A percentile compares a stretch with the other conserved stretches of the same genome.
Conservation (phyloP, 495 filamentous ascomycete species). For the Aspergillus affinis region DNA sequence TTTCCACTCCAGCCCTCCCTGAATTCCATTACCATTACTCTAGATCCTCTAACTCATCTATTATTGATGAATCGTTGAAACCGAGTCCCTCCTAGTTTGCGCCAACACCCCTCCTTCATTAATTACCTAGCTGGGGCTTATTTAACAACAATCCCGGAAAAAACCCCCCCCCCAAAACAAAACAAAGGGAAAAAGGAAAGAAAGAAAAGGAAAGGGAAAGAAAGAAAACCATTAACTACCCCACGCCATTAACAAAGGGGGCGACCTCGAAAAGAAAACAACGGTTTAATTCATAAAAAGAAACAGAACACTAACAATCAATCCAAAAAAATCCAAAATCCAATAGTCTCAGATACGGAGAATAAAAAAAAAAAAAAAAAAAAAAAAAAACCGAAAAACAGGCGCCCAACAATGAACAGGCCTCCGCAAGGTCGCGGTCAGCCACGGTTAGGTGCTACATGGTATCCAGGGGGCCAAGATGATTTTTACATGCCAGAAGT, state of each 20-base stretch:
- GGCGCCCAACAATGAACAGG: slow-evolving; percentile 34
- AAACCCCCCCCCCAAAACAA: no score
- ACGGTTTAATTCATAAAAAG: not conserved
- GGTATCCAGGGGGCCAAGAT: slow-evolving; percentile 85
- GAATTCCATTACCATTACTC: no score
- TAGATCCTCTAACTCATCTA: no score
- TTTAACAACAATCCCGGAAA: not conserved
- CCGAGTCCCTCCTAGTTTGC: no score
- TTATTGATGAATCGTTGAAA: no score
- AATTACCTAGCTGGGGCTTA: no score
- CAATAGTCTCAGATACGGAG: slow-evolving; percentile 12
- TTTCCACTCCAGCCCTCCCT: no score
- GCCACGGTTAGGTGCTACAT: slow-evolving; percentile 72
- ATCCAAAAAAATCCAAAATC: not conserved
- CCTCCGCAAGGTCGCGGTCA: slow-evolving; percentile 47
- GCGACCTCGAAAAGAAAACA: not conserved
- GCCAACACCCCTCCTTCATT: no score
- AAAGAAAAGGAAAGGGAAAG: not conserved
- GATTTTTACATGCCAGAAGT: slow-evolving; percentile 82
- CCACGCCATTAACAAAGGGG: not conserved
- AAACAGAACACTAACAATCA: not conserved
- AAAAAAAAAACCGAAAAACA: not conserved
- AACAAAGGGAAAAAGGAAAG: not conserved
- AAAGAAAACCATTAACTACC: not conserved
- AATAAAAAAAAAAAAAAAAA: slow-evolving; percentile 3